These are phyloP conservation scores for Guyanaporus albipodus DNA, from an alignment of 768 basidiomycete genomes.

Conservation along the genomic window DNA sequence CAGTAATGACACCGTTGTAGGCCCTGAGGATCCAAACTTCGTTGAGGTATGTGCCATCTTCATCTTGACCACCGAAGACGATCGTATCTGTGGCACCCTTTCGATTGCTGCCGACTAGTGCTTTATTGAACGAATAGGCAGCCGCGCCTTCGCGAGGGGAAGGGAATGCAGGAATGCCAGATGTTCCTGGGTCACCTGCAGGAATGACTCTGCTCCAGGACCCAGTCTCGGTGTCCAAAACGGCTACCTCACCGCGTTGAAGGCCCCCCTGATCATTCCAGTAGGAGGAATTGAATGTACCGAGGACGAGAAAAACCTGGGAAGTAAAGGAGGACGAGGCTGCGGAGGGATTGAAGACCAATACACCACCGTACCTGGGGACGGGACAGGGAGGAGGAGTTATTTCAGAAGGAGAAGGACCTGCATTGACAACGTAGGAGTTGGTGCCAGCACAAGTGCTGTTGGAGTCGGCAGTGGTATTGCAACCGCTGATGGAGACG, in stretches of 20 bases:
- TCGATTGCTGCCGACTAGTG: conserved; percentile 55
- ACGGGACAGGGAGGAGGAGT: conserved; percentile 54
- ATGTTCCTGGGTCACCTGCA: conserved; percentile 60
- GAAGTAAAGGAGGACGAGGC: conserved; percentile 50
- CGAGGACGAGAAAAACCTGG: conserved; percentile 69
- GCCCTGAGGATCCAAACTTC: conserved; percentile 79
- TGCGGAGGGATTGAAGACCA: conserved; percentile 51
- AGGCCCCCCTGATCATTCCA: conserved; percentile 68
- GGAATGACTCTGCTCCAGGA: conserved; percentile 73
- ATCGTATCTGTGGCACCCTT: conserved; percentile 59
- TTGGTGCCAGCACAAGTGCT: conserved; percentile 55
- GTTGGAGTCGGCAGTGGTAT: conserved; percentile 35
- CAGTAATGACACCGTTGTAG: conserved; percentile 58
- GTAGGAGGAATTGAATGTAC: conserved; percentile 55
- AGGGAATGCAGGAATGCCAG: conserved; percentile 50
- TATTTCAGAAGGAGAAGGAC: conserved; percentile 29
- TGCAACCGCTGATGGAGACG: conserved; percentile 62
- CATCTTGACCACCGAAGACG: conserved; percentile 75
- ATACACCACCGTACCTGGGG: conserved; percentile 55
- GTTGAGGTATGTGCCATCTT: conserved; percentile 58
- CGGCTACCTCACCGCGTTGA: conserved; percentile 67
- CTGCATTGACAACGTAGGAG: conserved; percentile 47
- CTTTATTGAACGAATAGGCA: conserved; percentile 49
- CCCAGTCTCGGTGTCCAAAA: conserved; percentile 57
- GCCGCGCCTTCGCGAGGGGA: conserved; percentile 68